Percentiles rank a stretch among this genome's conserved stretches.
Conservation (phyloP, 768 basidiomycete genomes). For the Kwoniella dejecticola region DNA sequence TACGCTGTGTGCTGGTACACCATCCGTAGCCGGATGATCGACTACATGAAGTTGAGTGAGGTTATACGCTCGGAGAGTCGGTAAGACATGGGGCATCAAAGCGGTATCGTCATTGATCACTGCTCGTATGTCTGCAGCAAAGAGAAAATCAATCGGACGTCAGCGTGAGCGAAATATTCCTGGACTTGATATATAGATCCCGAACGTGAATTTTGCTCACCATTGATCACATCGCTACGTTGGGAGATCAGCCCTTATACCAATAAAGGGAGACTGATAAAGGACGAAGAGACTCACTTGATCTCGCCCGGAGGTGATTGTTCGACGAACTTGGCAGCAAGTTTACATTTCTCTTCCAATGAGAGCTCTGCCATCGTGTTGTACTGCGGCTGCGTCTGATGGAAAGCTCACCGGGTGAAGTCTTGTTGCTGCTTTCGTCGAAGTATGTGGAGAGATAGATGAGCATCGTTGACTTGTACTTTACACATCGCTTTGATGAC, state of each 20-base stretch:
- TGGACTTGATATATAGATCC: too few species aligned
- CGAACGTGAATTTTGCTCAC: too few species aligned
- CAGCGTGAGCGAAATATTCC: too few species aligned
- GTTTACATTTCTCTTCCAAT: conserved; percentile 39
- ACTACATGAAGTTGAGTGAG: conserved; percentile 82
- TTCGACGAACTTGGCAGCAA: conserved; percentile 74
- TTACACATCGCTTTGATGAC: neutral
- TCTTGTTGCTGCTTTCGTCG: too few species aligned
- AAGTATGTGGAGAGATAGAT: too few species aligned
- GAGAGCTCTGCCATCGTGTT: conserved; percentile 39
- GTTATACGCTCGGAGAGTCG: conserved; percentile 81
- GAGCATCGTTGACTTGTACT: too few species aligned
- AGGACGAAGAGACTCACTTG: conserved; percentile 58
- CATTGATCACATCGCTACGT: conserved; percentile 76
- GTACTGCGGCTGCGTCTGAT: too few species aligned
- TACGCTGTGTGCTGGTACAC: conserved; percentile 64
- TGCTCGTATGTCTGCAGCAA: conserved; percentile 73
- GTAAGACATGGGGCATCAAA: conserved; percentile 75
- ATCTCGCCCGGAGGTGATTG: conserved; percentile 96
- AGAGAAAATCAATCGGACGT: conserved; percentile 2
- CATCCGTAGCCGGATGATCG: conserved; percentile 72
- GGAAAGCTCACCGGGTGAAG: too few species aligned
- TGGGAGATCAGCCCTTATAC: neutral
- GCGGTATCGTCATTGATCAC: conserved; percentile 83
- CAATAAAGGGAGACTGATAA: neutral